These are phyloP conservation scores for Aristolochia fimbriata DNA, from an alignment of 164 flowering plant species.

Conservation along the genomic window DNA sequence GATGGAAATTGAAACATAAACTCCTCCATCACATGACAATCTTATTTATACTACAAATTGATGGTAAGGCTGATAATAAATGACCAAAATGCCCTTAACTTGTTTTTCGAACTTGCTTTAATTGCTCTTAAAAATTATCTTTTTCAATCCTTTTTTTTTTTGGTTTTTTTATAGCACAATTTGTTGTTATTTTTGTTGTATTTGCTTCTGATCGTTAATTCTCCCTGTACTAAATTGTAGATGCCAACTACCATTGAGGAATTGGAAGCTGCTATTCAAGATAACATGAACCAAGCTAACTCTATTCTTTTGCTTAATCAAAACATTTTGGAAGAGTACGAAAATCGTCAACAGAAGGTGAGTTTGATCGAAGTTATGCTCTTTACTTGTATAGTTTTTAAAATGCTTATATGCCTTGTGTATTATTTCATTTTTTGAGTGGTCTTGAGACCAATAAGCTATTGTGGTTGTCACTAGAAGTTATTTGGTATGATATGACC, in stretches of 20 bases:
- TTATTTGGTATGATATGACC: no score
- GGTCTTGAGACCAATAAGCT: no score
- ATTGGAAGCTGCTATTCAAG: constrained; percentile 78
- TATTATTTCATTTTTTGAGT: no score
- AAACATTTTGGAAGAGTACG: constrained; percentile 77
- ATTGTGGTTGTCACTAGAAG: no score
- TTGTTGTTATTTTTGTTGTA: neutral
- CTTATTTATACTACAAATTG: no score
- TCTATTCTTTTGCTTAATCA: constrained; percentile 73
- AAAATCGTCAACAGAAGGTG: constrained; percentile 58
- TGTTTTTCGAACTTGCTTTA: no score
- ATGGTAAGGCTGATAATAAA: no score
- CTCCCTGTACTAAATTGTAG: constrained; percentile 24
- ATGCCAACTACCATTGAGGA: constrained; percentile 96
- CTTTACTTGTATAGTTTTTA: neutral
- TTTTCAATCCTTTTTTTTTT: neutral
- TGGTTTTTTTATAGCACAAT: neutral
- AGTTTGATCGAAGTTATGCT: neutral
- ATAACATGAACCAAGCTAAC: constrained; percentile 68
- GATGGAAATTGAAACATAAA: no score
- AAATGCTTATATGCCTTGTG: no score
- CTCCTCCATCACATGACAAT: no score
- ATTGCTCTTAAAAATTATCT: no score
- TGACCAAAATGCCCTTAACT: no score
- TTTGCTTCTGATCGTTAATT: neutral